These are phyloP conservation scores for Blastobotrys robertii DNA, from an alignment of 805 yeast genomes.

Conservation along the genomic window DNA sequence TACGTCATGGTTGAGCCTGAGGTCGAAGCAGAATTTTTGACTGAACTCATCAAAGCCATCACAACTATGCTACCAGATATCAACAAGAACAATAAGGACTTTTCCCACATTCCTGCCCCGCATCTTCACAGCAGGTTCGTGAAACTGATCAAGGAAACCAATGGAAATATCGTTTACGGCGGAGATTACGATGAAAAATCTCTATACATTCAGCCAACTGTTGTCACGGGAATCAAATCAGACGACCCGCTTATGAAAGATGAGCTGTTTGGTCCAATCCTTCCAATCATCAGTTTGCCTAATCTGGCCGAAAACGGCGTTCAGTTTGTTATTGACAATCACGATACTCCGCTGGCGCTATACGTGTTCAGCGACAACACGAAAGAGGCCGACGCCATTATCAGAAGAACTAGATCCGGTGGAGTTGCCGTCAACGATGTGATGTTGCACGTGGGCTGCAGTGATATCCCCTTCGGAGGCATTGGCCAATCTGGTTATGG, in stretches of 20 bases:
- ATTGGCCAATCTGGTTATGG: constrained; percentile 80
- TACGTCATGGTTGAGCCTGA: constrained; percentile 60
- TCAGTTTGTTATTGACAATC: constrained; percentile 32
- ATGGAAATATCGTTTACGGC: constrained; percentile 42
- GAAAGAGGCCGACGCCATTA: constrained; percentile 40
- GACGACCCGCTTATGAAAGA: constrained; percentile 61
- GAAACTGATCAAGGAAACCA: constrained; percentile 26
- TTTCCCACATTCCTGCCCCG: constrained; percentile 50
- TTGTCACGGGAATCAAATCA: constrained; percentile 52
- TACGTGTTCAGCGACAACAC: constrained; percentile 52
- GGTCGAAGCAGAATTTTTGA: constrained; percentile 43
- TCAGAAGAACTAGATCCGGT: constrained; percentile 57
- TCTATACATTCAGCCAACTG: constrained; percentile 56
- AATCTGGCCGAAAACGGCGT: constrained; percentile 22
- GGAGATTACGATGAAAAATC: constrained; percentile 26
- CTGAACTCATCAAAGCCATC: constrained; percentile 32
- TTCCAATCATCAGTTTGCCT: constrained; percentile 57
- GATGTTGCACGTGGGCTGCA: constrained; percentile 57
- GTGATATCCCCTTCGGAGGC: constrained; percentile 83
- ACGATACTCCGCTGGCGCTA: constrained; percentile 74
- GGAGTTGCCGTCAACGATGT: constrained; percentile 62
- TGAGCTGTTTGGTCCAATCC: constrained; percentile 79
- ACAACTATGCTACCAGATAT: constrained; percentile 31
- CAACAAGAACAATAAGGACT: constrained; percentile 29
- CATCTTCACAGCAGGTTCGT: constrained; percentile 36